Evolutionary conservation across 139 green algal genomes (phyloP).

Genomic region (Chlorella ohadii): DNA sequence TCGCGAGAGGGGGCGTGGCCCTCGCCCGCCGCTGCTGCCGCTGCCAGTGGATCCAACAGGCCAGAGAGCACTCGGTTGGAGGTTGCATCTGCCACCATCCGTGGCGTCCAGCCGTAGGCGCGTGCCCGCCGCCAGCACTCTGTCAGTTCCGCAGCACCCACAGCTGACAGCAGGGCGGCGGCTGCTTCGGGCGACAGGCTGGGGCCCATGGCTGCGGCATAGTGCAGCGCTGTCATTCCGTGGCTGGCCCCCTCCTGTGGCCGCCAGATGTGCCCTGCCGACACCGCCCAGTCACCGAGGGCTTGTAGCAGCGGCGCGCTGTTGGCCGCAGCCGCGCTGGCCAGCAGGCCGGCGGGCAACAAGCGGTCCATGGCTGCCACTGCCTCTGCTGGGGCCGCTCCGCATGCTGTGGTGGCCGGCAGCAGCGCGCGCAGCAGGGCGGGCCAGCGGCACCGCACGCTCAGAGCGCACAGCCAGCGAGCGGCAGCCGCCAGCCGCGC

Average conservation of each 20-base stretch:
- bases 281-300: background rate
- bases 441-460: background rate
- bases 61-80: background rate
- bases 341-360: constrained; percentile 9
- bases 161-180: constrained; percentile 5
- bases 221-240: constrained; percentile 8
- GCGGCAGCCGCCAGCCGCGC: too few relatives aligned
- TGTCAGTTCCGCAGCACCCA: background rate
- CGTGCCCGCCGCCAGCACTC: background rate
- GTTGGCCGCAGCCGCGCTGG: background rate
- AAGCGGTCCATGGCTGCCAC: constrained; percentile 7
- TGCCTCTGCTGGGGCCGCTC: background rate
- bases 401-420: background rate
- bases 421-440: constrained; percentile 21
- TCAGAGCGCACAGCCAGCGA: too few relatives aligned
- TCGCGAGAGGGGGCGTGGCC: background rate
- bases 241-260: background rate
- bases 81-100: constrained; percentile 1
- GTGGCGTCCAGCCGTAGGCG: background rate
- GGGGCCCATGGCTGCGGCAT: constrained; percentile 1
- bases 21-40: background rate
- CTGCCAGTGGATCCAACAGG: background rate
- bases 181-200: background rate
- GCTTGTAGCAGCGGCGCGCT: background rate
- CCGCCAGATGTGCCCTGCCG: constrained; percentile 4